phyloP scores from a whole-genome alignment of 192 early-diverging fungal species.

The Neocallimastix lanati region DNA sequence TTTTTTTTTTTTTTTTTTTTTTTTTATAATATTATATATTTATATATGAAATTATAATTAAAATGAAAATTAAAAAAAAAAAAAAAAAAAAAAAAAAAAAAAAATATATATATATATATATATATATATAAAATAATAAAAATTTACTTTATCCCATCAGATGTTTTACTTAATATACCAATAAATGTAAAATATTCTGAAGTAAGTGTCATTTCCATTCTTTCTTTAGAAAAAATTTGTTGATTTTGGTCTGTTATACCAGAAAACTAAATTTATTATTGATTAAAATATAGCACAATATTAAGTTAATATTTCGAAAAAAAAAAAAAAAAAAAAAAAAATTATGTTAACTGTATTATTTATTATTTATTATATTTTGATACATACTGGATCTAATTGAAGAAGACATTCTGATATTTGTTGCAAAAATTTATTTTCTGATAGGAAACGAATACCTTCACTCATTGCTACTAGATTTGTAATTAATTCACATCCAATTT shows the following conservation, averaged over 20 bases:
- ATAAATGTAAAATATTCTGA: slow-evolving; percentile 64
- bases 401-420: slow-evolving; percentile 56
- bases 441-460: slow-evolving; percentile 50
- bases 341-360: too few relatives aligned
- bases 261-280: neutral
- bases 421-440: slow-evolving; percentile 44
- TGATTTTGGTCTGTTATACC: slow-evolving; percentile 18
- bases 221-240: slow-evolving; percentile 50
- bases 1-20: too few relatives aligned
- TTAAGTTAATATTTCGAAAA: too few relatives aligned
- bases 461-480: slow-evolving; percentile 32
- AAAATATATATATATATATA: too few relatives aligned
- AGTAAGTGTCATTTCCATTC: slow-evolving; percentile 51
- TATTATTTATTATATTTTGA: neutral
- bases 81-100: neutral
- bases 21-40: too few relatives aligned
- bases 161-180: slow-evolving; percentile 34
- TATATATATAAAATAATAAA: too few relatives aligned
- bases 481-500: slow-evolving; percentile 49
- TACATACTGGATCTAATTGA: slow-evolving; percentile 52
- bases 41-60: too few relatives aligned
- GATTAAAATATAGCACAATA: too few relatives aligned
- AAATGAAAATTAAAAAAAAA: too few relatives aligned
- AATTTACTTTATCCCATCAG: slow-evolving; percentile 46
- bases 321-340: too few relatives aligned